These are phyloP conservation scores for Camelina hispida DNA, from an alignment of 345 rosid species.

Conservation along the genomic window DNA sequence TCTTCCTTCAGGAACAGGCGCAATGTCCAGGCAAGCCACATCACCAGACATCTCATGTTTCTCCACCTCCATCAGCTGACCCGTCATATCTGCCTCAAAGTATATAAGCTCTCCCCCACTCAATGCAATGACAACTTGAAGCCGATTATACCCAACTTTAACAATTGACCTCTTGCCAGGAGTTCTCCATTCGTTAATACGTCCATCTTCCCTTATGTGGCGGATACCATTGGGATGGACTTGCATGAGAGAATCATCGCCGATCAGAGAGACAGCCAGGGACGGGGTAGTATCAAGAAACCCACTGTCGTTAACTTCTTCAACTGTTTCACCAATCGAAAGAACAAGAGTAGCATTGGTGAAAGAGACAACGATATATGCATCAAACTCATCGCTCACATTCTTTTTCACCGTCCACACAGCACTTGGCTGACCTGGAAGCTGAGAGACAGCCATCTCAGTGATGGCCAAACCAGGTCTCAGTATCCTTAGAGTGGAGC, in stretches of 20 bases:
- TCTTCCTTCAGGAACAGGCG: constrained; percentile 99
- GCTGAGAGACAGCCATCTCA: constrained; percentile 99
- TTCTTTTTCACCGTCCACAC: constrained; percentile 99
- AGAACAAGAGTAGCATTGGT: constrained; percentile 96
- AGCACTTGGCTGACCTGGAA: constrained; percentile 99
- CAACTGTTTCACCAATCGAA: constrained; percentile 97
- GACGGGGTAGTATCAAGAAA: constrained; percentile 98
- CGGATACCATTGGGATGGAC: constrained; percentile 97
- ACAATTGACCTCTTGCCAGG: constrained; percentile 99
- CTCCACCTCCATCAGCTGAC: constrained; percentile 98
- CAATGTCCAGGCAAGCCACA: constrained; percentile 98
- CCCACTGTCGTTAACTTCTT: constrained; percentile 97
- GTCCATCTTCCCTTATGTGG: constrained; percentile 98
- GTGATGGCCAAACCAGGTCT: constrained; percentile 95
- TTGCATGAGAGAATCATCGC: constrained; percentile 99
- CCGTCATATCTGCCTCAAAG: constrained; percentile 95
- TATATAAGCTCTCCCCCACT: constrained; percentile 98
- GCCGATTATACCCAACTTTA: constrained; percentile 92
- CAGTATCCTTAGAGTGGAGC: constrained; percentile 88
- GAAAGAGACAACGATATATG: constrained; percentile 95
- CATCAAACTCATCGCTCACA: constrained; percentile 89
- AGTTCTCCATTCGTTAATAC: constrained; percentile 97
- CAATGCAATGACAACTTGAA: constrained; percentile 94
- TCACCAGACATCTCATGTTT: constrained; percentile 99
- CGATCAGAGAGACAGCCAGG: constrained; percentile 82